Conservation (phyloP, 2,329 filamentous ascomycete genomes). For the Beauveria rudraprayagi region DNA sequence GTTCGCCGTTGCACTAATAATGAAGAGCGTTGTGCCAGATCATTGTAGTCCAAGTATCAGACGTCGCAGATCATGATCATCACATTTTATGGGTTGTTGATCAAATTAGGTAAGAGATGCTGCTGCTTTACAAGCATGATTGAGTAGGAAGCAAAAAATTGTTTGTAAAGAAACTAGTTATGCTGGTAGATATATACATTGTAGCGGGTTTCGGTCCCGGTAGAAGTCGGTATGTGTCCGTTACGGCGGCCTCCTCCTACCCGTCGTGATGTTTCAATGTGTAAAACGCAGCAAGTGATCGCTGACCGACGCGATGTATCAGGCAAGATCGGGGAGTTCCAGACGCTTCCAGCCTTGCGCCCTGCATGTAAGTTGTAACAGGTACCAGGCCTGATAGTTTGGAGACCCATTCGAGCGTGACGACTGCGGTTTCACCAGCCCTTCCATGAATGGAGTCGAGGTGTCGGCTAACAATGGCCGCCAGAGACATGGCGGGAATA, state of each 20-base stretch:
- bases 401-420: neutral
- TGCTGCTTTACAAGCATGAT: neutral
- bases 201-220: neutral
- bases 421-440: neutral
- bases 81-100: neutral
- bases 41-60: neutral
- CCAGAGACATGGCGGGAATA: neutral
- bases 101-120: neutral
- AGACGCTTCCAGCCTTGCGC: neutral
- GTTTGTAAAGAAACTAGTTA: neutral
- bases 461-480: neutral
- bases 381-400: neutral
- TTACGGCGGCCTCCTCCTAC: neutral
- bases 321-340: neutral
- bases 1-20: neutral
- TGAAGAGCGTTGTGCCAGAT: neutral
- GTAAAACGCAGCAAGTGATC: neutral
- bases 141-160: neutral
- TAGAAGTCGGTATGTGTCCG: neutral
- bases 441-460: neutral
- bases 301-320: neutral
- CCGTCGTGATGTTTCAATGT: neutral
- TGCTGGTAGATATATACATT: neutral
- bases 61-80: neutral
- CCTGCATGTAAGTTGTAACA: neutral